Percentiles rank a stretch among this genome's conserved stretches.
These are phyloP conservation scores for Scenedesmus sp. DNA, from an alignment of 163 green algal species.

Conservation along the genomic window DNA sequence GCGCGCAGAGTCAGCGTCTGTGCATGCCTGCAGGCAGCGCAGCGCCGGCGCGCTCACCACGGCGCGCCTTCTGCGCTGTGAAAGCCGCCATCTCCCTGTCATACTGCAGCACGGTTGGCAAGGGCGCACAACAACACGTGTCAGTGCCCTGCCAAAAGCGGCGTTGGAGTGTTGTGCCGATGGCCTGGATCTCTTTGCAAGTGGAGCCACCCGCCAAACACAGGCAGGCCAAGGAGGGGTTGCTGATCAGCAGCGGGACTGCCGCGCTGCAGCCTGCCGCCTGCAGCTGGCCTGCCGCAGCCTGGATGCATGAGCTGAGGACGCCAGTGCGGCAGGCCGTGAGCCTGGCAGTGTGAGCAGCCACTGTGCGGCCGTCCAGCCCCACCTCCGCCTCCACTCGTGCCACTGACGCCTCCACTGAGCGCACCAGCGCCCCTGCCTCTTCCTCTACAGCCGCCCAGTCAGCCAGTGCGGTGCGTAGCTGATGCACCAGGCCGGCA, in stretches of 20 bases:
- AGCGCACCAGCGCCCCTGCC: not conserved
- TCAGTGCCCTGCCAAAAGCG: too few relatives aligned
- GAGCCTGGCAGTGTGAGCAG: not conserved
- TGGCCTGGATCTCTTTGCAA: too few relatives aligned
- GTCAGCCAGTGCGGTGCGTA: not conserved
- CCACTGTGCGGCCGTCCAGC: not conserved
- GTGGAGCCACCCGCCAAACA: too few relatives aligned
- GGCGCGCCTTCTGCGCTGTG: not conserved
- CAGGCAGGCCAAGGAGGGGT: not conserved
- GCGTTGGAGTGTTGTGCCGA: too few relatives aligned
- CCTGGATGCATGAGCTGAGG: not conserved
- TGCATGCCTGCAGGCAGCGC: not conserved
- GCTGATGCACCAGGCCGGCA: not conserved
- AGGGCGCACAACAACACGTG: not conserved
- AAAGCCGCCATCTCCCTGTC: not conserved
- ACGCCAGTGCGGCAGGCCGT: too few relatives aligned
- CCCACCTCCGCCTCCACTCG: not conserved
- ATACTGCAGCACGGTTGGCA: not conserved
- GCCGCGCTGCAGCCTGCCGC: too few relatives aligned
- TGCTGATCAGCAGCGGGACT: not conserved
- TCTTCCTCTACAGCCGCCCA: not conserved
- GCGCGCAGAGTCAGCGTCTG: too few relatives aligned
- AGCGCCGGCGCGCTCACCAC: not conserved
- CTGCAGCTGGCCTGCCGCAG: too few relatives aligned
- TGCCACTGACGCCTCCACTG: not conserved